phyloP scores from a whole-genome alignment of 2,329 filamentous ascomycete species.

The Epichloe sylvatica region DNA sequence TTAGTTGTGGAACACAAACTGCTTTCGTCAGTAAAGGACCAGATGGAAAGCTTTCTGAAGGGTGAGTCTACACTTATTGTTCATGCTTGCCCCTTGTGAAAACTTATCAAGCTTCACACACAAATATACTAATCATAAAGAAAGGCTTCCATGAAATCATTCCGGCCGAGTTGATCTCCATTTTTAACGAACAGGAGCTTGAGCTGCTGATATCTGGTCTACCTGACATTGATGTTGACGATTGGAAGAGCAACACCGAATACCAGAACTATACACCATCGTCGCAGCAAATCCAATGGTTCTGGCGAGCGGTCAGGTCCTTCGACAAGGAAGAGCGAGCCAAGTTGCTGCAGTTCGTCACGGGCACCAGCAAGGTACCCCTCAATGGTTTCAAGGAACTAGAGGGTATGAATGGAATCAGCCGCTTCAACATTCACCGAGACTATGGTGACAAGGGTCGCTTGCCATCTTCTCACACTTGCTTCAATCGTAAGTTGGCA shows the following conservation, averaged over 20 bases:
- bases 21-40: conserved; percentile 80
- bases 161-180: conserved; percentile 80
- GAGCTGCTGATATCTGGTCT: conserved; percentile 93
- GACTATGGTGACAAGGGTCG: conserved; percentile 95
- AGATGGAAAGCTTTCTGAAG: conserved; percentile 84
- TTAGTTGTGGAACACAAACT: conserved; percentile 89
- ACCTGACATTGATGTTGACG: conserved; percentile 92
- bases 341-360: conserved; percentile 94
- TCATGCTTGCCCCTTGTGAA: background rate
- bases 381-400: conserved; percentile 98
- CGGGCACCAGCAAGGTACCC: conserved; percentile 93
- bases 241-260: conserved; percentile 98
- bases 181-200: conserved; percentile 97
- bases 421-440: conserved; percentile 95
- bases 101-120: background rate
- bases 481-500: conserved; percentile 83
- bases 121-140: conserved; percentile 1
- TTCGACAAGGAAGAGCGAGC: conserved; percentile 98
- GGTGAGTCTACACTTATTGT: conserved; percentile 33
- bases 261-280: conserved; percentile 95
- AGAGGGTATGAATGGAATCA: conserved; percentile 98
- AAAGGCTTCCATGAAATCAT: conserved; percentile 95
- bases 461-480: conserved; percentile 91
- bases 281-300: conserved; percentile 97
- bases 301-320: conserved; percentile 93